phyloP scores from a whole-genome alignment of 2,329 filamentous ascomycete genomes.

The Fusarium begoniae region DNA sequence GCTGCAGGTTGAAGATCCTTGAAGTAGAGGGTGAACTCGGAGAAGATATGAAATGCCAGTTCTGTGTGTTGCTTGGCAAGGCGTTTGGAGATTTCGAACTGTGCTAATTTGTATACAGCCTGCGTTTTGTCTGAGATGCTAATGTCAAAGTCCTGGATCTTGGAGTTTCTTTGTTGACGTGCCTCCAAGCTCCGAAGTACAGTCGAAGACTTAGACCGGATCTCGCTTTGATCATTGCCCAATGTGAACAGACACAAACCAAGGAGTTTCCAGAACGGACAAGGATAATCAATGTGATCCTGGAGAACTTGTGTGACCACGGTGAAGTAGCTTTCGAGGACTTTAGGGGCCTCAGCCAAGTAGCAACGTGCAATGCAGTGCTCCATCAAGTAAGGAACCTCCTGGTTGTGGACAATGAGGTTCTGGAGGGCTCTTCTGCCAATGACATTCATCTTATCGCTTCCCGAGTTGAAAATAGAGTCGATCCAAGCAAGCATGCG shows the following conservation, averaged over 20 bases:
- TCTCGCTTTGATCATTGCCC: constrained; percentile 88
- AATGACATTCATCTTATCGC: constrained; percentile 90
- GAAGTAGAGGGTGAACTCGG: constrained; percentile 94
- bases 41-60: constrained; percentile 92
- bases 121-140: constrained; percentile 99
- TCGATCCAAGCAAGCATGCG: constrained; percentile 97
- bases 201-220: constrained; percentile 86
- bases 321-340: constrained; percentile 93
- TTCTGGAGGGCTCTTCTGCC: constrained; percentile 90
- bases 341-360: constrained; percentile 79
- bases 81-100: constrained; percentile 94
- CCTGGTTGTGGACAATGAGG: constrained; percentile 88
- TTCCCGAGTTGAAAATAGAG: constrained; percentile 90
- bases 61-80: constrained; percentile 89
- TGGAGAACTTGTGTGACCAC: constrained; percentile 89
- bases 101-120: constrained; percentile 95
- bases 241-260: constrained; percentile 90
- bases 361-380: constrained; percentile 95
- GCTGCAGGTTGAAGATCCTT: constrained; percentile 83
- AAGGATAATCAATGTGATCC: constrained; percentile 82
- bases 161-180: constrained; percentile 80
- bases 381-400: constrained; percentile 85
- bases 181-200: constrained; percentile 85
- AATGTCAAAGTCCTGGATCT: constrained; percentile 96
- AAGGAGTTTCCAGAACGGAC: constrained; percentile 90